Base-by-base conservation (phyloP, 768 basidiomycete genomes). In the Mrakia frigida region DNA sequence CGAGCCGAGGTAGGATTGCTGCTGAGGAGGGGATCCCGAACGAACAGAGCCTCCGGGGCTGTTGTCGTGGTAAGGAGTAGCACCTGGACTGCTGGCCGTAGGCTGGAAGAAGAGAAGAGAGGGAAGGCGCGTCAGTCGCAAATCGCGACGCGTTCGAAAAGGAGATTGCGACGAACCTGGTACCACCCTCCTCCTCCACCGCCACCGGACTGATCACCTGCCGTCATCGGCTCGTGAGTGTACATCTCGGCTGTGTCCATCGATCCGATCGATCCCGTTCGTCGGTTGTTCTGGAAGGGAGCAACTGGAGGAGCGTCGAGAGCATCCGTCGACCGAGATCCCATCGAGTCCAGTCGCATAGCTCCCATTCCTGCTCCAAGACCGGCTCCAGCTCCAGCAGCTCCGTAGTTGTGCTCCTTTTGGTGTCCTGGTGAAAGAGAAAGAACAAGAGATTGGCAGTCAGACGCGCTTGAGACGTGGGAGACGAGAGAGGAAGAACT, bases 161-260 rank as follows among this genome's bases (percentile, higher is more conserved):
- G n/a, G 4, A 46, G 18, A 6, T 1, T 39, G 59, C 9, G 13
- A 63, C 72, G 25, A 41, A 73, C 72, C 14, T 61, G 39, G 53
- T 73, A 73, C 72, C 72, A 73, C 6, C 72, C 72, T 60, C 65
- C 67, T 37, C 14, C 16, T 16, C 35, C 35, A 3, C 63, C 74
- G 7, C 46, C 67, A 6, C 39, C 65, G 23, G 16, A 6, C 7
- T 69, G 53, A 50, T 50, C 46, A 18, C 46, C 46, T 18, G 46
- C 46, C 46, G 2, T 18, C 67, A 75, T 59, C 1, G 74, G 74
- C 13, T 63, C 56, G 28, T 41, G 33, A 21, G 67, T 65, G 37
- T 53, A 50, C 65, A 75, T 68, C n/a, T 65, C 74, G 5, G 74
- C 74, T 16, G 74, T 69, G 43, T 70, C 74, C 63, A 68, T 68